Base-by-base conservation (phyloP, 176 grass and related monocot species). In the Oryza officinalis region DNA sequence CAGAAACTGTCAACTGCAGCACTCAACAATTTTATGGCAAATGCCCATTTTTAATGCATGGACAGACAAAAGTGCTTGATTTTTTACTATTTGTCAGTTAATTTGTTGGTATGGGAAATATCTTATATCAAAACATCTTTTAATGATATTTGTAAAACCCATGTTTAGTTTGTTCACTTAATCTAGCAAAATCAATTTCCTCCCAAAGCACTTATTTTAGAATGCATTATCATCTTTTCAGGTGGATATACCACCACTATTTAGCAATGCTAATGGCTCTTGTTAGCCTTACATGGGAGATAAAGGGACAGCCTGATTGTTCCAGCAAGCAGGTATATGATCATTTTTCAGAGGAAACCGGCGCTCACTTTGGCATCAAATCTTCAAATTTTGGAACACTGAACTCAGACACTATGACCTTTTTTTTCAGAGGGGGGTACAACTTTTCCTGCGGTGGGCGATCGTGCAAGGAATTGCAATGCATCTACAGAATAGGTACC, bases 221-320 rank as follows among this genome's bases (percentile, higher is more conserved):
- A 65, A 78, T 79, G 52, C 0, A 0, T 52, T 79, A 20, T 35
- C 67, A 61, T 86, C 18, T 84, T 81, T 81, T 83, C 45, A 97
- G 96, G 96, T 98, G 96, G 96, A 98, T 98, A 90, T 98, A 90
- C 52, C 96, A 98, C 84, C 96, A 98, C 76, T 98, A 98, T 70
- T 93, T 92, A 82, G 96, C 96, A 52, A 98, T 98, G 91, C 26
- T 92, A 72, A 98, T 98, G 93, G 93, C 96, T 66, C 91, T 98
- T 87, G 85, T 98, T 66, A 98, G 96, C 74, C 91, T 98, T 81
- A 98, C 96, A 63, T 98, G 96, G 96, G 96, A 95, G 75, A 89
- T 98, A 87, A 96, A 95, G 75, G 89, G 93, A 68, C 87, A 98
- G 33, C 89, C 96, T 78, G 93, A 98, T 87, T 98, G 96, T 87